These are phyloP conservation scores for Angophora floribunda DNA, from an alignment of 345 rosid genomes.

Conservation along the genomic window DNA sequence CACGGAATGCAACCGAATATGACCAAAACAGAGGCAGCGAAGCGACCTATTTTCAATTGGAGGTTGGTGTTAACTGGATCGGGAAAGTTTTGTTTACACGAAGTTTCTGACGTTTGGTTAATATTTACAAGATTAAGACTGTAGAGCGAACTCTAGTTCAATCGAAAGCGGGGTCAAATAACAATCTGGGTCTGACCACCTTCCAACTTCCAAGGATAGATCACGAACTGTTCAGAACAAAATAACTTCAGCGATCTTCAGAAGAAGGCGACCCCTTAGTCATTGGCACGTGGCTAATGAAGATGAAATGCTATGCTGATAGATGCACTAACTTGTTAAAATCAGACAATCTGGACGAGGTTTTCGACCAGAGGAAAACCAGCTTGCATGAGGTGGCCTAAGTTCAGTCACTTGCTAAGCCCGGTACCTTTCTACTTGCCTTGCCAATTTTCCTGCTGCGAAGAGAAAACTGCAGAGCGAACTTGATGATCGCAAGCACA, in stretches of 20 bases:
- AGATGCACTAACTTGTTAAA: accelerated
- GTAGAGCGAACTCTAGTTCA: background rate
- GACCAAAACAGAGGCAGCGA: background rate
- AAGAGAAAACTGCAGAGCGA: background rate
- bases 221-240: background rate
- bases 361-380: background rate
- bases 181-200: background rate
- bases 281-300: background rate
- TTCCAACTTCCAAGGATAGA: background rate
- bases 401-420: background rate
- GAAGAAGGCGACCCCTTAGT: background rate
- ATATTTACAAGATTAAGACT: background rate
- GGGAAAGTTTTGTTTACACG: background rate
- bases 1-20: background rate
- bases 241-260: background rate
- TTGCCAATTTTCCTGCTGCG: background rate
- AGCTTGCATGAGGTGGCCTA: background rate
- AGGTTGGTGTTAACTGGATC: accelerated
- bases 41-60: background rate
- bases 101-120: background rate
- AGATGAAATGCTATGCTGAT: background rate
- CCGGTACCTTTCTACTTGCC: background rate
- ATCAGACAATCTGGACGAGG: background rate
- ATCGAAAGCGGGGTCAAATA: background rate
- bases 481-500: background rate